Percentiles rank a stretch among this genome's conserved stretches.
Conservation (phyloP, 495 filamentous ascomycete species). For the Podospora australis region DNA sequence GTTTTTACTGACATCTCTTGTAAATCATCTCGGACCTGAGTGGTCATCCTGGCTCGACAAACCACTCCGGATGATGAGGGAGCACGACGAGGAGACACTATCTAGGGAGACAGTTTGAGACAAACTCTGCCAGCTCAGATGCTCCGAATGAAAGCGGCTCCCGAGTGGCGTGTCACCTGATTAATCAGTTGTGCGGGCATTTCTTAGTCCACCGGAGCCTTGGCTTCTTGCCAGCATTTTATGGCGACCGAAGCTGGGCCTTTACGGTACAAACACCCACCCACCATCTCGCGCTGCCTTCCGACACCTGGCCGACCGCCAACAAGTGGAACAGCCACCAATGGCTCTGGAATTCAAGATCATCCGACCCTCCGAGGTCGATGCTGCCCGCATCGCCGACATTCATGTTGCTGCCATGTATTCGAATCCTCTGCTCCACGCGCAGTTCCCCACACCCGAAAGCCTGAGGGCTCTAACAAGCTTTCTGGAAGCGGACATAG, state of each 20-base stretch:
- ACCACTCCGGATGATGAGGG: constrained; percentile 18
- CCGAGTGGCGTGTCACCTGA: too few species aligned
- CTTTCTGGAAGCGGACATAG: constrained; percentile 23
- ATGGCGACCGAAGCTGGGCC: too few species aligned
- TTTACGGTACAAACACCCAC: too few species aligned
- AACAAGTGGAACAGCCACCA: too few species aligned
- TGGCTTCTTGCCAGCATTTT: too few species aligned
- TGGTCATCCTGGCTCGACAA: constrained; percentile 25
- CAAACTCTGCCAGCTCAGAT: too few species aligned
- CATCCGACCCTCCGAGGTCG: constrained; percentile 9
- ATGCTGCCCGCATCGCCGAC: constrained; percentile 36
- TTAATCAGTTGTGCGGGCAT: too few species aligned
- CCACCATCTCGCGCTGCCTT: too few species aligned
- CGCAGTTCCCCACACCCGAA: constrained; percentile 35
- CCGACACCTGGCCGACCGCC: too few species aligned
- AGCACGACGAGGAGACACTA: constrained; percentile 1
- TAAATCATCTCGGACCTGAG: constrained; percentile 17
- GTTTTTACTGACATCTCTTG: constrained; percentile 16
- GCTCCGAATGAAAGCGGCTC: too few species aligned
- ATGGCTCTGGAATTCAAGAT: constrained; percentile 10
- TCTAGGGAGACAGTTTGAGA: too few species aligned
- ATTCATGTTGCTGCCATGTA: constrained; percentile 41
- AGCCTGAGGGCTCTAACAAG: constrained; percentile 17
- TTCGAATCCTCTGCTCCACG: constrained; percentile 33
- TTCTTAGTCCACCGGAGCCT: too few species aligned